Percentiles rank a stretch among this genome's conserved stretches.
phyloP scores from a whole-genome alignment of 495 filamentous ascomycete genomes.

The Chaetomium tenue region DNA sequence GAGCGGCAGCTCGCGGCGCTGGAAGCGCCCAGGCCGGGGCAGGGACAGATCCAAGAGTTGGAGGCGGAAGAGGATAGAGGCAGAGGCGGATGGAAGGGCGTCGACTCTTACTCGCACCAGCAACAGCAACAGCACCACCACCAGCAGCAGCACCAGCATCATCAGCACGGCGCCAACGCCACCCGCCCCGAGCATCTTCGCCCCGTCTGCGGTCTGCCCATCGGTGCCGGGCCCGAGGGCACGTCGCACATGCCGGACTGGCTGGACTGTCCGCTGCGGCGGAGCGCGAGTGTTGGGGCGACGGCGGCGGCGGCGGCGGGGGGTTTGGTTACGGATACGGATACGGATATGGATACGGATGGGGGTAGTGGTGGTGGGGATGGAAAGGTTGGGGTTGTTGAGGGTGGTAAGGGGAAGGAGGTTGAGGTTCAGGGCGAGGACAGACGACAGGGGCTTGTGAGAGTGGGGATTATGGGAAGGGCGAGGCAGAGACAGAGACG shows the following conservation, averaged over 20 bases:
- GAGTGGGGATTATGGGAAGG: not conserved
- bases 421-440: not conserved
- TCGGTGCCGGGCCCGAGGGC: constrained; percentile 46
- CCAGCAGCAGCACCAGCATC: not conserved
- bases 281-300: not conserved
- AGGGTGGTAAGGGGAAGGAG: not conserved
- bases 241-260: constrained; percentile 29
- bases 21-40: not conserved
- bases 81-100: not conserved
- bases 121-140: not conserved
- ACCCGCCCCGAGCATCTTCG: not conserved
- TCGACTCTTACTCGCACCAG: not conserved
- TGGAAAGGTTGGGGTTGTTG: too few relatives aligned
- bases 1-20: not conserved
- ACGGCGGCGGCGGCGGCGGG: too few relatives aligned
- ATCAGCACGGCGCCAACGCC: not conserved
- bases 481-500: not conserved
- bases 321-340: not conserved
- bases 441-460: not conserved
- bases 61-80: not conserved
- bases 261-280: constrained; percentile 24
- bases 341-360: too few relatives aligned
- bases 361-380: too few relatives aligned
- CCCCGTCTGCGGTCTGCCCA: constrained; percentile 37
- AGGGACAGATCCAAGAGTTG: not conserved